Base-by-base conservation (phyloP, 2,329 filamentous ascomycete species). In the Exophiala alcalophila region DNA sequence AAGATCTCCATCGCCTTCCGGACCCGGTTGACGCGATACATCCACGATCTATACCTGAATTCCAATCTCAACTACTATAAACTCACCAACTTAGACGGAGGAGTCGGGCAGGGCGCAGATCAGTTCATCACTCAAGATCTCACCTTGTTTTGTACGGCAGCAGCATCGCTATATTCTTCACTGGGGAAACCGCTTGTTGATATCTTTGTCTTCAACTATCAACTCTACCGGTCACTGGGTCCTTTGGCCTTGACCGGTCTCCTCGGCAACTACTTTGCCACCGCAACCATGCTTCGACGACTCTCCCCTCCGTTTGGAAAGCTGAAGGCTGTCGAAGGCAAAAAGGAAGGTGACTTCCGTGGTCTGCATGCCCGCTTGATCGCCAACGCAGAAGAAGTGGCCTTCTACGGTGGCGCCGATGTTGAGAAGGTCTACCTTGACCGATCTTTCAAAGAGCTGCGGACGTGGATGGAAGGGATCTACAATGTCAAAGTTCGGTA, bases 1-100 rank as follows among this genome's bases (percentile, higher is more conserved):
- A 98, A 98, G 70, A 89, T 98, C 40, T 95, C 91, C 5, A 98
- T 98, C 54, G 91, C 94, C 23, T 98, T 98, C 75, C 83, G 92
- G 28, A 98, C 92, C 4, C 81, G 92, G 8, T 74, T 98, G 10
- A 98, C 92, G 2, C 76, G 92, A 56, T 98, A 98, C 63, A 95
- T 98, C 40, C 92, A 98, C 65, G 92, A 98, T 59, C 71, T 98
- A 6, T 98, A 98, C 59, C 77, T 98, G 11, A 95, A 94, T 62
- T 85, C 94, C 43, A 89, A 92, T 56, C 78, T 95, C 52, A 95
- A 94, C 60, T 98, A 95, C 65, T 98, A 97, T 68, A 97, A 95
- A 64, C 71, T 98, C 43, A 79, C 85, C 16, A 97, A 97, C 58
- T 68, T 96, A 29, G 92, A 98, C 56, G 92, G 92, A 8, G 91